Base-by-base conservation (phyloP, 805 yeast genomes). In the Candida manassasensis region DNA sequence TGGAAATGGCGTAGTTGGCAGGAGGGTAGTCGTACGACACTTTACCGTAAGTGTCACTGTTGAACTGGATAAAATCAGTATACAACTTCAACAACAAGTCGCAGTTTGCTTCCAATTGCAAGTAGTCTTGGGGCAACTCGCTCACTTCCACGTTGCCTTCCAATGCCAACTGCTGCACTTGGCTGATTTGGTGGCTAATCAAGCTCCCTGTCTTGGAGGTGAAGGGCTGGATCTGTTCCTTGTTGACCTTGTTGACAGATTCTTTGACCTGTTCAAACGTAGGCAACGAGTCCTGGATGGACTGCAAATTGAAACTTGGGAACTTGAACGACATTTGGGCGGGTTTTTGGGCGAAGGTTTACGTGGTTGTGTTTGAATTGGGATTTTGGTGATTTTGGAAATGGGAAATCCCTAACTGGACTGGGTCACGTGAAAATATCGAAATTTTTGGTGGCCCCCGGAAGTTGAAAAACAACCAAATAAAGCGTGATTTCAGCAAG, bases 21-120 rank as follows among this genome's bases (percentile, higher is more conserved):
- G 93, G 90, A 17, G 95, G 95, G 49, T 82, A 84, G 55, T 84
- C 95, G 54, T 84, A 84, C 32, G 84, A 75, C 47, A 81, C 83
- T 42, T 81, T 76, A 49, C 75, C 86, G 52, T 77, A 84, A 27
- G 88, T 84, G 33, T 64, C 68, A 41, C 56, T 53, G 43, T 64
- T 60, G 49, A 55, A 57, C 16, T 56, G 66, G 40, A 67, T 63
- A 47, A 67, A 59, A 43, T 67, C 73, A 32, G 69, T 77, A 60
- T 81, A 79, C 40, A 79, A 73, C 33, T 67, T 68, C 53, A 77
- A 76, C 46, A 83, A 63, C 34, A 76, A 67, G 54, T 83, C 90
- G 39, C 81, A 79, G 50, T 75, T 75, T 41, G 71, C 67, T 54
- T 84, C 94, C 50, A 84, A 64, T 39, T 73, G 71, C 37, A 75